Evolutionary conservation across 2,329 filamentous ascomycete genomes (phyloP), one percentile per base, ranked within the genome.

Genomic region (Neofusicoccum cordaticola): DNA sequence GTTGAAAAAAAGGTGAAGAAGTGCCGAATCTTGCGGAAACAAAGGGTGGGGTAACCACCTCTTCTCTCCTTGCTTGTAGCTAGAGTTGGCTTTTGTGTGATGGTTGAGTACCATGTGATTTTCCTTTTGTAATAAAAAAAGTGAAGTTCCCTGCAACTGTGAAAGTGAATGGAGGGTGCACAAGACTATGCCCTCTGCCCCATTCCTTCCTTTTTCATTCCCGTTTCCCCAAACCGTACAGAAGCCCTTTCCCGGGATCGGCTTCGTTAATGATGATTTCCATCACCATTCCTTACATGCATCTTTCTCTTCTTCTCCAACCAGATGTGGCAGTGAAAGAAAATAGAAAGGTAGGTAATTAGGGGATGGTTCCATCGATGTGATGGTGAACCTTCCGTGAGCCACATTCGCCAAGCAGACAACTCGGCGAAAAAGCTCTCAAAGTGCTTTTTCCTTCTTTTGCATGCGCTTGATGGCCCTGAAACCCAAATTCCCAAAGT

Each of bases 161-260:
- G 42, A 19, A 3, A 17, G 19, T n/a, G 8, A 60, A 44, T 31
- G 56, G 56, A 47, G 56, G 56, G 56, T 19, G 56, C 56, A 60
- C 56, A 60, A 60, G 56, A 60, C 56, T 60, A 47, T 60, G 31
- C 56, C 37, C 56, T 60, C 56, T 60, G 56, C 56, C 22, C 56
- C 56, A 60, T 22, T 19, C n/a, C 39, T 17, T 19, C 31, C 22
- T 34, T 22, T 60, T 35, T 4, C 5, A 15, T 60, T 37, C 39
- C 27, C 17, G 19, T 35, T 39, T 47, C 31, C 9, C 56, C 41
- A 45, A 60, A 47, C 56, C 41, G 12, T 22, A 5, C 15, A 13
- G 15, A 42, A 56, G 52, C 11, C 39, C 15, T 34, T 19, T n/a
- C 13, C 15, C 41, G 53, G 39, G 34, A 13, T 47, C 42, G 41